These are phyloP conservation scores for Trichoderma lentiforme DNA, from an alignment of 2,329 filamentous ascomycete genomes.

Conservation along the genomic window DNA sequence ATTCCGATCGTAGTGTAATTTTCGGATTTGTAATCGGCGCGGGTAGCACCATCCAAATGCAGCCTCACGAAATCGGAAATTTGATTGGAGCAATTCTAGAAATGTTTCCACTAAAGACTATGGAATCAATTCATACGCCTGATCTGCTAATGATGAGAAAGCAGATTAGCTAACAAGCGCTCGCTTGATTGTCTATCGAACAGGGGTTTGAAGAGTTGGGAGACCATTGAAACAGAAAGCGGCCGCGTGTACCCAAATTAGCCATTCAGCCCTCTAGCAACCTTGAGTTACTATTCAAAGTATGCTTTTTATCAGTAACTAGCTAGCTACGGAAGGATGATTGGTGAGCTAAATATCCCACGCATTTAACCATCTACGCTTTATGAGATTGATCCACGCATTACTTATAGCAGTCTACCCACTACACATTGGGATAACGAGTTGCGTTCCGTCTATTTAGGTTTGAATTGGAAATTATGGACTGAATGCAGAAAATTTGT, in stretches of 20 bases:
- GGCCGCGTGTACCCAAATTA: not conserved
- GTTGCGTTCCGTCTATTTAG: not conserved
- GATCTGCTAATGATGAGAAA: conserved; percentile 7
- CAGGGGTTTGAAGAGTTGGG: not conserved
- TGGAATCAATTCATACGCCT: not conserved
- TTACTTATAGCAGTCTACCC: not conserved
- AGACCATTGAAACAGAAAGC: not conserved
- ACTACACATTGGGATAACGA: not conserved
- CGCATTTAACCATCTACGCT: not conserved
- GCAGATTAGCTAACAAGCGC: not conserved
- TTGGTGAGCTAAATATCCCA: not conserved
- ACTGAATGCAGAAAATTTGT: not conserved
- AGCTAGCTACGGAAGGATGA: not conserved
- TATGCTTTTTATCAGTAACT: not conserved
- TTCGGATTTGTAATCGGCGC: conserved; percentile 1
- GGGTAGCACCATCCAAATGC: not conserved
- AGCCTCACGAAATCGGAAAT: not conserved
- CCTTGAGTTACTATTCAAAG: not conserved
- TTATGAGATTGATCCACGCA: not conserved
- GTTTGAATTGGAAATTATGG: not conserved
- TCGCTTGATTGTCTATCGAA: not conserved
- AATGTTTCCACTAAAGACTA: not conserved
- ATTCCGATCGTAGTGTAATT: not conserved
- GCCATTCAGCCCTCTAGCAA: not conserved
- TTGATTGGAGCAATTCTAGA: not conserved